Percentiles rank a stretch among this genome's conserved stretches.
These are phyloP conservation scores for Vitis labrusca DNA, from an alignment of 164 flowering plant species.

Conservation along the genomic window DNA sequence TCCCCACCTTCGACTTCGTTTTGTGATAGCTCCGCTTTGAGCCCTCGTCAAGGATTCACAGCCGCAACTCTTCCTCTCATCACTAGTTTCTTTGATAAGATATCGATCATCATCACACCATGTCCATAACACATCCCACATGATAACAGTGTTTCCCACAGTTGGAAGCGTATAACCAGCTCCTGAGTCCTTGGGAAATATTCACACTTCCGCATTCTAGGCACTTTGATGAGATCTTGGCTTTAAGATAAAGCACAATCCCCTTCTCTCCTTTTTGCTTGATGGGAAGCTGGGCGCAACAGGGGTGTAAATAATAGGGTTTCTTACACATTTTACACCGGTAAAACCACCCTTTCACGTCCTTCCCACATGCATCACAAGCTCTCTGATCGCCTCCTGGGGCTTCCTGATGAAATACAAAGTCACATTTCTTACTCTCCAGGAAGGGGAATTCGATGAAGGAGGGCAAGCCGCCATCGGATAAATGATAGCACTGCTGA, in stretches of 20 bases:
- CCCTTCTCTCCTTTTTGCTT: not conserved
- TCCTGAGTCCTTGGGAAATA: not conserved
- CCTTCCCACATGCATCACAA: conserved; percentile 31
- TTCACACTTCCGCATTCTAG: conserved; percentile 16
- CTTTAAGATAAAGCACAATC: conserved; percentile 6
- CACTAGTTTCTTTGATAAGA: not conserved
- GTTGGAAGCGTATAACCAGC: conserved; percentile 27
- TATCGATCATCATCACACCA: conserved; percentile 2
- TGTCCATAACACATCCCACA: conserved; percentile 26
- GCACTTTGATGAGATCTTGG: conserved; percentile 17
- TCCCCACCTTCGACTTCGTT: no score
- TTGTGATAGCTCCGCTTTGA: not conserved
- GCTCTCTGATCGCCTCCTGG: not conserved
- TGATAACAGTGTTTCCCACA: conserved; percentile 16
- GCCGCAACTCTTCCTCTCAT: not conserved
- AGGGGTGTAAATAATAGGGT: conserved; percentile 25
- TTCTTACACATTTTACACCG: not conserved
- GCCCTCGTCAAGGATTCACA: no score
- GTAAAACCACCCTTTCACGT: conserved; percentile 23
- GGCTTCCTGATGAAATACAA: conserved; percentile 11
- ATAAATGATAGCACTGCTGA: no score
- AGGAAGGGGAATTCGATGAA: no score
- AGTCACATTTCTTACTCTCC: conserved; percentile 10
- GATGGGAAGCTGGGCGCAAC: conserved; percentile 24
- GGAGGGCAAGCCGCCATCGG: no score